Percentiles rank a stretch among this genome's conserved stretches.
phyloP scores from a whole-genome alignment of 2,329 filamentous ascomycete genomes.

The Aspergillus terreus region DNA sequence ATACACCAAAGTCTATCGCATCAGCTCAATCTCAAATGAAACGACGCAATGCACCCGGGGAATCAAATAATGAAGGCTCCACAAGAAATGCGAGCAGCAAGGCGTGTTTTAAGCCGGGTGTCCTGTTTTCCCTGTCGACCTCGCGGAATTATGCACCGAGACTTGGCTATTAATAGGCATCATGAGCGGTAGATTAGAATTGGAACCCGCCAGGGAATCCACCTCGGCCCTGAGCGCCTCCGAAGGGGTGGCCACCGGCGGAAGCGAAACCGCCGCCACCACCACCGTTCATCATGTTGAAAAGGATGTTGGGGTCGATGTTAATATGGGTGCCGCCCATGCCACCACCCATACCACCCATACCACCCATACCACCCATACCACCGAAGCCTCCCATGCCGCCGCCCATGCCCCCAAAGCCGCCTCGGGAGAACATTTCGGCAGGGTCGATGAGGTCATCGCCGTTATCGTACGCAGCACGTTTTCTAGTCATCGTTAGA shows the following conservation, averaged over 20 bases:
- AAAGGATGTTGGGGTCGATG: slow-evolving; percentile 74
- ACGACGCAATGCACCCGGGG: slow-evolving; percentile 14
- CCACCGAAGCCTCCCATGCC: slow-evolving; percentile 44
- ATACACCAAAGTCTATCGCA: slow-evolving; percentile 10
- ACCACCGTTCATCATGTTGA: slow-evolving; percentile 76
- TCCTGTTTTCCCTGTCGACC: not conserved
- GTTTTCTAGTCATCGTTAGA: slow-evolving; percentile 58
- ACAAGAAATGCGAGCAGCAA: not conserved
- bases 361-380: slow-evolving; percentile 41
- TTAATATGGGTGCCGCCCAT: slow-evolving; percentile 35
- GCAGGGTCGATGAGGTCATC: slow-evolving; percentile 84
- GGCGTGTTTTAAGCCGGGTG: not conserved
- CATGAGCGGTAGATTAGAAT: slow-evolving; percentile 43
- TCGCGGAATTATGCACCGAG: not conserved
- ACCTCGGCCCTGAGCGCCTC: slow-evolving; percentile 37
- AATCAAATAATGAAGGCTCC: not conserved
- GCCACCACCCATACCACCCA: slow-evolving; percentile 55
- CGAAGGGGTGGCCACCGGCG: slow-evolving; percentile 47
- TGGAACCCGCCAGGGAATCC: slow-evolving; percentile 55
- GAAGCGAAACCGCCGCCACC: slow-evolving; percentile 47
- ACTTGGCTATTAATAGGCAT: not conserved
- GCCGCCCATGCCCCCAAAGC: slow-evolving; percentile 47
- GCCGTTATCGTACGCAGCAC: slow-evolving; percentile 84
- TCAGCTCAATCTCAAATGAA: slow-evolving; percentile 7
- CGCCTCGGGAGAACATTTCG: slow-evolving; percentile 73